Conservation (phyloP, 345 rosid species). For the Eucalyptus erythrocorys region DNA sequence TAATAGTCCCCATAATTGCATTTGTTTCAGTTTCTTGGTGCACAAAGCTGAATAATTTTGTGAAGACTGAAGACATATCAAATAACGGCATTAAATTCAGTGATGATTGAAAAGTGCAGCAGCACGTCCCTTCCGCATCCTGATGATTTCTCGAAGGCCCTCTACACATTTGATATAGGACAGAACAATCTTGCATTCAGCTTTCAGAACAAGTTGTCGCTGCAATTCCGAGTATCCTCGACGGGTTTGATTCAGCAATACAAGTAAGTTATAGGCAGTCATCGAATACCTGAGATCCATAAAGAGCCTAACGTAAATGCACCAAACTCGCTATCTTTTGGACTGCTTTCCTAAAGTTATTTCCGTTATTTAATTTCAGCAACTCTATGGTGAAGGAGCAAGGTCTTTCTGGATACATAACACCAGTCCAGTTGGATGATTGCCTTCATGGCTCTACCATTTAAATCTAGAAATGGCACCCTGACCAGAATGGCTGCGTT, state of each 20-base stretch:
- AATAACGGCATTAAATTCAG: background rate
- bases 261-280: slow-evolving; percentile 5
- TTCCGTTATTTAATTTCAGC: background rate
- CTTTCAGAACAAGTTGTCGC: slow-evolving; percentile 15
- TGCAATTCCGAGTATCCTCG: slow-evolving; percentile 13
- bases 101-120: background rate
- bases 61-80: background rate
- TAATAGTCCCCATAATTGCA: background rate
- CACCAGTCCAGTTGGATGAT: slow-evolving; percentile 39
- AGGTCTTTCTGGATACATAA: slow-evolving; percentile 50
- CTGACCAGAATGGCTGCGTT: slow-evolving; percentile 23
- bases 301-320: background rate
- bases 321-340: background rate
- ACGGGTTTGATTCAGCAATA: slow-evolving; percentile 15
- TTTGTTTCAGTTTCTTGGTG: background rate
- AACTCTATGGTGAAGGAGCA: slow-evolving; percentile 20
- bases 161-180: slow-evolving; percentile 32
- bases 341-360: background rate
- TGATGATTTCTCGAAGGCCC: background rate
- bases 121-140: background rate
- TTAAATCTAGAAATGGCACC: background rate
- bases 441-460: slow-evolving; percentile 21
- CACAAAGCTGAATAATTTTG: background rate
- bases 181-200: slow-evolving; percentile 36
- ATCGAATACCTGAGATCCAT: background rate